Base-by-base conservation (phyloP, 1,139 yeast genomes). In the Scheffersomyces lignicola region DNA sequence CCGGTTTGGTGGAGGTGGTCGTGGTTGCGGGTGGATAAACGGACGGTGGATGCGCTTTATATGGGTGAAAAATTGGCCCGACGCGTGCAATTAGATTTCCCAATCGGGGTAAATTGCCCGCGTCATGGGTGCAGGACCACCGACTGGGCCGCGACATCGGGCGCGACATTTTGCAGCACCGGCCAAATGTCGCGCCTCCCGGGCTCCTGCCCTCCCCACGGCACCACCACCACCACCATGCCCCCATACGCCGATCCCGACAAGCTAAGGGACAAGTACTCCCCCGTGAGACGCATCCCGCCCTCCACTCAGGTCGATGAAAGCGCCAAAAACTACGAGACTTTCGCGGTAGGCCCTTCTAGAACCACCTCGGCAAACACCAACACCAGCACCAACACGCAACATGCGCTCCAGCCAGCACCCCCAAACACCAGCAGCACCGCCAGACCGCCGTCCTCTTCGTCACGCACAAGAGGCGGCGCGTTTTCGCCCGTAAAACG, bases 91-190 rank as follows among this genome's bases (percentile, higher is more conserved):
- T 54, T 45, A 51, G 35, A 40, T 50, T 54, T 53, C 62, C 62
- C 32, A 46, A 52, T 43, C 31, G 34, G 56, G 62, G 42, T 49
- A 45, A 51, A 48, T 51, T 44, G 34, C 14, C 7, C 16, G 8
- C n/a, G n/a, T n/a, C n/a, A n/a, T n/a, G n/a, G n/a, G n/a, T n/a
- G 78, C 78, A 53, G 78, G 84, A 0, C 83, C 84, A 18, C 83
- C 84, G 39, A 78, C 74, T 1, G 84, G n/a, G n/a, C n/a, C n/a
- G n/a, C n/a, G n/a, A n/a, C n/a, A n/a, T n/a, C n/a, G n/a, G n/a
- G n/a, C n/a, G n/a, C n/a, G n/a, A n/a, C n/a, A n/a, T n/a, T n/a
- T n/a, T n/a, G n/a, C n/a, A n/a, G n/a, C n/a, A n/a, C n/a, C n/a
- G n/a, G n/a, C n/a, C n/a, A n/a, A n/a, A n/a, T n/a, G n/a, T n/a